phyloP scores from a whole-genome alignment of 106 monocot genomes.

The Posidonia australis region DNA sequence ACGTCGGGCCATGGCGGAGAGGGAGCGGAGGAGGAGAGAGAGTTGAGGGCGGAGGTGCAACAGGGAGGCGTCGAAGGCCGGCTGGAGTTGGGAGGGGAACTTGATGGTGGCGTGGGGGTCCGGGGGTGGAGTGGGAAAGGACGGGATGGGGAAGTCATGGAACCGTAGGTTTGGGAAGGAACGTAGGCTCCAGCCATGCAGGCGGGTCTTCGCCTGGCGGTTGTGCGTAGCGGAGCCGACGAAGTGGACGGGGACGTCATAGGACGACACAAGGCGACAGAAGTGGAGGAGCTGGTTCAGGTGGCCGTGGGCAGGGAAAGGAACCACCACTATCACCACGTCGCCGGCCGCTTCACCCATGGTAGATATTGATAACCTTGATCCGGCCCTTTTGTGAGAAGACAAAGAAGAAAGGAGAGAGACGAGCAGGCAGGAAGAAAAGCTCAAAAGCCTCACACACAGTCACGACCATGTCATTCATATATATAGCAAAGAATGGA shows the following conservation, averaged over 20 bases:
- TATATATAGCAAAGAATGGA: no score
- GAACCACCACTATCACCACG: constrained; percentile 41
- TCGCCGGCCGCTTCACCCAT: constrained; percentile 10
- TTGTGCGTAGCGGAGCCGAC: constrained; percentile 38
- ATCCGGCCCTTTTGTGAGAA: no score
- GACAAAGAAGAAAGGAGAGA: no score
- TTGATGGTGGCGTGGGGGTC: constrained; percentile 16
- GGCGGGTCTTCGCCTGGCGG: constrained; percentile 32
- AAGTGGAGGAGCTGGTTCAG: constrained; percentile 77
- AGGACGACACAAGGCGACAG: constrained; percentile 32
- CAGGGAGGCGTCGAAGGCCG: constrained; percentile 17
- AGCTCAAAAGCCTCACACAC: no score
- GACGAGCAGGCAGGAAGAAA: no score
- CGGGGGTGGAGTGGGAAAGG: constrained; percentile 24
- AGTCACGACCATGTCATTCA: no score
- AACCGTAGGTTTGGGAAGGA: constrained; percentile 26
- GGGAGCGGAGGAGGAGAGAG: constrained; percentile 30
- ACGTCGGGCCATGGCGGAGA: constrained; percentile 32
- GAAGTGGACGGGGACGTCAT: constrained; percentile 36
- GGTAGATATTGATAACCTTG: no score
- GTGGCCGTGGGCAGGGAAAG: constrained; percentile 73
- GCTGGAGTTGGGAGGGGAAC: constrained; percentile 43
- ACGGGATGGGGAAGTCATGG: constrained; percentile 29
- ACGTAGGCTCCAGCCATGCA: constrained; percentile 38
- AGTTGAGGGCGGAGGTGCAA: constrained; percentile 16